These are phyloP conservation scores for Cucurbita argyrosperma DNA, from an alignment of 306 rosid genomes.

Conservation along the genomic window DNA sequence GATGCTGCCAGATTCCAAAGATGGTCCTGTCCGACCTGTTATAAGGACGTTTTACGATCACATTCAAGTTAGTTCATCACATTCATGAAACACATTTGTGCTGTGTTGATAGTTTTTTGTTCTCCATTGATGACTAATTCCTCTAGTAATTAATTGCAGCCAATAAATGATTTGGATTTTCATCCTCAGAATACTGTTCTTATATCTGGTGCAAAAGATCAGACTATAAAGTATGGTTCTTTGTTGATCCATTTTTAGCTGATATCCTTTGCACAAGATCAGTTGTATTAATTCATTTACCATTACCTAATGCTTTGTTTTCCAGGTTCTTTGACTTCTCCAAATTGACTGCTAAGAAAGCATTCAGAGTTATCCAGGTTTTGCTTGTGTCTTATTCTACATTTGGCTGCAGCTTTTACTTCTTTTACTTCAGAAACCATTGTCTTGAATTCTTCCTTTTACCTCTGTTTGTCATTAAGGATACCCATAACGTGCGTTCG, in stretches of 20 bases:
- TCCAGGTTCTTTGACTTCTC: slow-evolving; percentile 83
- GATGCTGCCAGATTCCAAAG: slow-evolving; percentile 67
- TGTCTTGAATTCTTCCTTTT: background rate
- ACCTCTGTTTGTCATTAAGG: slow-evolving; percentile 30
- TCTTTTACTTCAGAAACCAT: background rate
- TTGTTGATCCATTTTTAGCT: slow-evolving; percentile 5
- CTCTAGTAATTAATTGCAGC: slow-evolving; percentile 39
- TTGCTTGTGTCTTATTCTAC: slow-evolving; percentile 8
- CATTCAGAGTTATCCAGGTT: slow-evolving; percentile 89
- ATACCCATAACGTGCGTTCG: slow-evolving; percentile 86
- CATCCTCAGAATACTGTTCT: slow-evolving; percentile 75
- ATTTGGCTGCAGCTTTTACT: slow-evolving; percentile 8
- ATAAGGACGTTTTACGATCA: slow-evolving; percentile 79
- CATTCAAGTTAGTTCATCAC: slow-evolving; percentile 30
- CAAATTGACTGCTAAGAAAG: slow-evolving; percentile 73
- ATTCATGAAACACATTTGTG: background rate
- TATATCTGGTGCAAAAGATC: slow-evolving; percentile 84
- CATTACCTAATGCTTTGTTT: background rate
- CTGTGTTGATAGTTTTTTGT: background rate
- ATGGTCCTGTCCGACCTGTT: slow-evolving; percentile 73
- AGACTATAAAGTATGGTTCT: slow-evolving; percentile 60
- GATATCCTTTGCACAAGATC: background rate
- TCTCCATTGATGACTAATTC: slow-evolving; percentile 6
- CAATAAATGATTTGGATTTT: slow-evolving; percentile 86
- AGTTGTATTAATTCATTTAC: background rate